These are phyloP conservation scores for Auxenochlorella pyrenoidosa DNA, from an alignment of 139 green algal species.

Conservation along the genomic window DNA sequence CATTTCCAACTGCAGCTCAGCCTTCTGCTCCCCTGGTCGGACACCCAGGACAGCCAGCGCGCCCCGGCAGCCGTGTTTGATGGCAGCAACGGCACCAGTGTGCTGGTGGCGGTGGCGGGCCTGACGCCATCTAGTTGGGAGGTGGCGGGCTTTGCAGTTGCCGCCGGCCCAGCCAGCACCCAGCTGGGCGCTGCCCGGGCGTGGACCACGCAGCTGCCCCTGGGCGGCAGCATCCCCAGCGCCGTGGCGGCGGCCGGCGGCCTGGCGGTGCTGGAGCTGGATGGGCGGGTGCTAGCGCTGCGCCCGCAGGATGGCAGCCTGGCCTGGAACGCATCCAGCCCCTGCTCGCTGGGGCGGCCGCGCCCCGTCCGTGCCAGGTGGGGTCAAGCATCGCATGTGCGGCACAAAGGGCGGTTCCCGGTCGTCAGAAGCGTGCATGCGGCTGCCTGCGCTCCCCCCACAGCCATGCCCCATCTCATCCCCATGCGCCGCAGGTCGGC, in stretches of 20 bases:
- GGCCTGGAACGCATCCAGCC: slow-evolving; percentile 28
- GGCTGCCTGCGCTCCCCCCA: too few relatives aligned
- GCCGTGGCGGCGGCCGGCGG: slow-evolving; percentile 9
- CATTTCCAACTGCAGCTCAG: not conserved
- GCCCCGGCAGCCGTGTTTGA: not conserved
- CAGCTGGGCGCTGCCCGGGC: not conserved
- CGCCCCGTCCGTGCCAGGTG: slow-evolving; percentile 21
- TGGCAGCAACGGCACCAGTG: not conserved
- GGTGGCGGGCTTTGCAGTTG: not conserved
- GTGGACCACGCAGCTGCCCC: not conserved
- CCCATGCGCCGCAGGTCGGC: not conserved
- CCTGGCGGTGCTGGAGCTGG: slow-evolving; percentile 29
- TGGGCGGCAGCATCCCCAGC: not conserved
- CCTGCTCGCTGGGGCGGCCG: slow-evolving; percentile 19
- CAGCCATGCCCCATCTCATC: too few relatives aligned
- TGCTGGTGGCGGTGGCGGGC: not conserved
- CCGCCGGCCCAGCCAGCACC: not conserved
- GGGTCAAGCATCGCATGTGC: too few relatives aligned
- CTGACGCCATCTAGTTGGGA: not conserved
- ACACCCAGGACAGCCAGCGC: not conserved
- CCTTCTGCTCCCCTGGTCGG: not conserved
- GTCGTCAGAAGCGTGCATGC: too few relatives aligned
- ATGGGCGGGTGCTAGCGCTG: slow-evolving; percentile 12
- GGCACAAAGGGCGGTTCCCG: too few relatives aligned
- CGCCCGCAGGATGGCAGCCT: slow-evolving; percentile 14